These are phyloP conservation scores for Lachancea kluyveri DNA, from an alignment of 805 yeast genomes.

Conservation along the genomic window DNA sequence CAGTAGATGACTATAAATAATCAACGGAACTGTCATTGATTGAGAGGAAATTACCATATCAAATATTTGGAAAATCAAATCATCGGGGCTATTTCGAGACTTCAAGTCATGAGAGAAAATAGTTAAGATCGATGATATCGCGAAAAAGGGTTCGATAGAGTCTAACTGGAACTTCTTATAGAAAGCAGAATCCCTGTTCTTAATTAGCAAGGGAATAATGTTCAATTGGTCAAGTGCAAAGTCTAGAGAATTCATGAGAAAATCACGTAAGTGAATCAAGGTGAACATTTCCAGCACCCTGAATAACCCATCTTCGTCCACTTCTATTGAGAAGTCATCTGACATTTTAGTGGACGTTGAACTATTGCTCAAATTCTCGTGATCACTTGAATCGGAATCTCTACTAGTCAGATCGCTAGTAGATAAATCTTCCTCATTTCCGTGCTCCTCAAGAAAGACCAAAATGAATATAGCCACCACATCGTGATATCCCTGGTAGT, in stretches of 20 bases:
- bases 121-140: conserved; percentile 73
- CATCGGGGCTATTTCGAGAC: conserved; percentile 22
- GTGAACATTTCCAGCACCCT: conserved; percentile 50
- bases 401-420: conserved; percentile 18
- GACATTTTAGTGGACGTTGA: conserved; percentile 14
- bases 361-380: conserved; percentile 10
- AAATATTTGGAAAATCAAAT: conserved; percentile 54
- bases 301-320: conserved; percentile 31
- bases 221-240: conserved; percentile 60
- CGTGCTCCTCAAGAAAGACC: conserved; percentile 34
- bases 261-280: conserved; percentile 67
- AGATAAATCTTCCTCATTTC: conserved; percentile 8
- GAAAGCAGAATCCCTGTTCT: conserved; percentile 40
- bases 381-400: conserved; percentile 10
- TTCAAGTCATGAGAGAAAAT: conserved; percentile 66
- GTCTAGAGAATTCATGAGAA: conserved; percentile 66
- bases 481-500: conserved; percentile 94
- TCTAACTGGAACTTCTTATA: conserved; percentile 30
- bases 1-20: conserved; percentile 56
- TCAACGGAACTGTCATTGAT: conserved; percentile 48
- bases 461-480: conserved; percentile 61
- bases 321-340: conserved; percentile 9
- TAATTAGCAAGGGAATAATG: conserved; percentile 59
- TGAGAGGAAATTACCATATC: conserved; percentile 57
- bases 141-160: conserved; percentile 54